Evolutionary conservation across 495 filamentous ascomycete genomes (phyloP), one percentile per base, ranked within the genome.

Genomic region (Aspergillus incahuasiensis): DNA sequence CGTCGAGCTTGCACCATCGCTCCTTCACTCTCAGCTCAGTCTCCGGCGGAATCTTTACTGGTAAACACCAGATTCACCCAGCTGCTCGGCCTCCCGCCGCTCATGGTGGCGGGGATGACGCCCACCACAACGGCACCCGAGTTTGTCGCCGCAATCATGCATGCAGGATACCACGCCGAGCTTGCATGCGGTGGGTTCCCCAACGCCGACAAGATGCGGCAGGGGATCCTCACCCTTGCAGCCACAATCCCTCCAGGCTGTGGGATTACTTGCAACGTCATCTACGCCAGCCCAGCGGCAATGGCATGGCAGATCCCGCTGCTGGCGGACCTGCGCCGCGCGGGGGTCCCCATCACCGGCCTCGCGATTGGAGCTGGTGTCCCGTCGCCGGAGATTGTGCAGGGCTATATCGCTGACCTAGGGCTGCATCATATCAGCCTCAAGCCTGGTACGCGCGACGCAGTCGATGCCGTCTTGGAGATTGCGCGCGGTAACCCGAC

Each of bases 251-350:
- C 90, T 15, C 82, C 92, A 13, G 92, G 92, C 45, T 89, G 91
- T 56, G 92, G 92, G 65, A 95, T 98, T 67, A 91, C 85, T 4
- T 75, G 95, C 63, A 98, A 98, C 67, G 68, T 98, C 52, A 98
- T 98, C 67, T 98, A 98, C 63, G 94, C 97, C 65, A 92, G 91
- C 65, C 94, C 94, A 13, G 82, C 87, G 48, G 91, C 92, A 32
- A 97, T 98, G 91, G 87, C 77, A 22, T 98, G 94, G 94, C 94
- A 98, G 70, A 95, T 97, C 44, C 90, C 92, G 45, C 76, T 98
- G 21, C 83, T 98, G 55, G 87, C 82, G 42, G 83, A 88, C 53
- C 78, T 98, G 40, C 83, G 91, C 41, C 80, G 88, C 11, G 89
- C 95, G 50, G 94, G 94, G 57, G 83, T 95, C 30, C 94, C 94